phyloP scores from a whole-genome alignment of 441 rosid genomes.

The Adansonia grandidieri region DNA sequence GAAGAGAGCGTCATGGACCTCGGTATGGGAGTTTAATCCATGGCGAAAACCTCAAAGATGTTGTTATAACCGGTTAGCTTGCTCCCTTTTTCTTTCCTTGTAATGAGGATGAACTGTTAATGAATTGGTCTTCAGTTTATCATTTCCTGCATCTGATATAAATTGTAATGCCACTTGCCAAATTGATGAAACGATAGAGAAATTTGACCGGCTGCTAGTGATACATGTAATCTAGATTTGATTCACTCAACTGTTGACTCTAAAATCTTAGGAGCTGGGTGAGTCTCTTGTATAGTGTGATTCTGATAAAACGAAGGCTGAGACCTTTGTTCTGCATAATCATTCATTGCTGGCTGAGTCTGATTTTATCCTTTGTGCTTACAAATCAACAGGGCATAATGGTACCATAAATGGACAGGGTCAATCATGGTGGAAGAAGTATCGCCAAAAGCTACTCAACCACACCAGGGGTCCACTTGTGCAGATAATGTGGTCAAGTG shows the following conservation, averaged over 20 bases:
- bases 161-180: neutral
- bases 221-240: neutral
- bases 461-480: conserved; percentile 94
- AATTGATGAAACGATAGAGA: neutral
- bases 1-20: conserved; percentile 91
- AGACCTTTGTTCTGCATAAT: neutral
- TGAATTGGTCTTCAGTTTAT: neutral
- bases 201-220: neutral
- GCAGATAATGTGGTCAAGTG: conserved; percentile 95
- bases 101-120: neutral
- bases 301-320: neutral
- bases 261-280: neutral
- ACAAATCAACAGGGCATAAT: conserved; percentile 71
- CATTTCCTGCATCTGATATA: neutral
- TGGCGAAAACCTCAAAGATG: conserved; percentile 92
- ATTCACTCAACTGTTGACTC: neutral
- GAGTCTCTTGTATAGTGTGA: neutral
- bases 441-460: conserved; percentile 87
- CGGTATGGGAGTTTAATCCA: conserved; percentile 94
- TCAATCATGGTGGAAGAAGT: conserved; percentile 91
- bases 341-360: conserved; percentile 19
- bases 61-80: conserved; percentile 74
- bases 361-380: conserved; percentile 17
- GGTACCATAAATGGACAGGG: conserved; percentile 98
- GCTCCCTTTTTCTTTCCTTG: neutral